Conservation (phyloP, 768 basidiomycete genomes). For the Amanita molliuscula region DNA sequence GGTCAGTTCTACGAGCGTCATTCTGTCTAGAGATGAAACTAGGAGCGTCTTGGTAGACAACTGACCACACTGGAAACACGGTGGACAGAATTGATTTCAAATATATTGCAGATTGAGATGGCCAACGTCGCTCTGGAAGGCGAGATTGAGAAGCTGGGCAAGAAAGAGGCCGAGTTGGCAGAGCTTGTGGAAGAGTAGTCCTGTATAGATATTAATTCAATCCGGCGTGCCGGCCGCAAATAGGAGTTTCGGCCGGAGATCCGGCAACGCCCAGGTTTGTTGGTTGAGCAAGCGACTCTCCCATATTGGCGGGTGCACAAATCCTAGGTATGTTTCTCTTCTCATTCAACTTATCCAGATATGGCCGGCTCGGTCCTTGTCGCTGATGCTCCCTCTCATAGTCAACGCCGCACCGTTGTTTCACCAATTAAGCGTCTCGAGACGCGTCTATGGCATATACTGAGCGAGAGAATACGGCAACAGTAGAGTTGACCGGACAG, state of each 20-base stretch:
- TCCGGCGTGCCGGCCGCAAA: neutral
- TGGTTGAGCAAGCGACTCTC: constrained; percentile 9
- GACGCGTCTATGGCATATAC: constrained; percentile 79
- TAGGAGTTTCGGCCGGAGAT: constrained; percentile 9
- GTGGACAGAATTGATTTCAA: constrained; percentile 92
- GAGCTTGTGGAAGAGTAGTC: constrained; percentile 19
- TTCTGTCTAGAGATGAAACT: constrained; percentile 3
- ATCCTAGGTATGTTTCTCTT: constrained; percentile 24
- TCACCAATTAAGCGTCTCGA: constrained; percentile 38
- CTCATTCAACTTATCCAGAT: neutral
- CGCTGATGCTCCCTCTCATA: neutral
- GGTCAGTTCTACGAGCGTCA: constrained; percentile 1
- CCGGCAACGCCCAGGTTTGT: neutral
- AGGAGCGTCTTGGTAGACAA: constrained; percentile 76
- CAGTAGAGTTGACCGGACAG: constrained; percentile 32
- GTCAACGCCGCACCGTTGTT: neutral
- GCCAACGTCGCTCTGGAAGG: constrained; percentile 83
- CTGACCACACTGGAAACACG: constrained; percentile 73
- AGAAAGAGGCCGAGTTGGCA: constrained; percentile 52
- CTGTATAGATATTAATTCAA: neutral
- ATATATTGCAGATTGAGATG: constrained; percentile 89
- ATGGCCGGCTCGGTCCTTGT: neutral
- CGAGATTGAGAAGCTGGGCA: constrained; percentile 56
- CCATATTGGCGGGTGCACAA: constrained; percentile 24
- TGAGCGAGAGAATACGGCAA: constrained; percentile 36